phyloP scores from a whole-genome alignment of 805 yeast genomes.

The Kluyveromyces nonfermentans region DNA sequence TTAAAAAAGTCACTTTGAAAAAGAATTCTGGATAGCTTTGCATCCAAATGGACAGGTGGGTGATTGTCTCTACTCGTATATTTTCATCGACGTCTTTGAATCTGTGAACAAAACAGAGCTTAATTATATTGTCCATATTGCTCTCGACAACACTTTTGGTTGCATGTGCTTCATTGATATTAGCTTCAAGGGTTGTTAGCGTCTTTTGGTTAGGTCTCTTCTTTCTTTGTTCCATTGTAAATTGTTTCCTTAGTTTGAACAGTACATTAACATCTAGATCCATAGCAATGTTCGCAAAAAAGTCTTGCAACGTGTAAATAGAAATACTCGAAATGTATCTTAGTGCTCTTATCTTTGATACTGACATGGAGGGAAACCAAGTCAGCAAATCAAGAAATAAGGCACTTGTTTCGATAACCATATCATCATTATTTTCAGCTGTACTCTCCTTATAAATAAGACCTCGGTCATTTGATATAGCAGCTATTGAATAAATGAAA shows the following conservation, averaged over 20 bases:
- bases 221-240: slow-evolving; percentile 30
- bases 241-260: slow-evolving; percentile 32
- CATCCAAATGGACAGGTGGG: slow-evolving; percentile 62
- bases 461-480: slow-evolving; percentile 52
- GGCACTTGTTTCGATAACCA: slow-evolving; percentile 23
- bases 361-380: slow-evolving; percentile 70
- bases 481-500: slow-evolving; percentile 46
- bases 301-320: slow-evolving; percentile 50
- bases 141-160: slow-evolving; percentile 47
- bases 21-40: slow-evolving; percentile 60
- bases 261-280: slow-evolving; percentile 29
- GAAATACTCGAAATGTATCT: slow-evolving; percentile 57
- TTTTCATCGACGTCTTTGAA: slow-evolving; percentile 69
- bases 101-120: slow-evolving; percentile 61
- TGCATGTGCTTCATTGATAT: slow-evolving; percentile 33
- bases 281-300: slow-evolving; percentile 43
- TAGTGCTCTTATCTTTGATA: slow-evolving; percentile 60
- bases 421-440: slow-evolving; percentile 27
- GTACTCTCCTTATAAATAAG: slow-evolving; percentile 36
- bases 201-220: slow-evolving; percentile 34
- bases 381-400: slow-evolving; percentile 44
- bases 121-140: slow-evolving; percentile 55
- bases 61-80: slow-evolving; percentile 63
- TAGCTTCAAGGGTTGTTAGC: slow-evolving; percentile 37
- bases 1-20: slow-evolving; percentile 56